Percentiles rank a stretch among this genome's conserved stretches.
phyloP scores from a whole-genome alignment of 2,329 filamentous ascomycete species.

The Emericellopsis atlantica region DNA sequence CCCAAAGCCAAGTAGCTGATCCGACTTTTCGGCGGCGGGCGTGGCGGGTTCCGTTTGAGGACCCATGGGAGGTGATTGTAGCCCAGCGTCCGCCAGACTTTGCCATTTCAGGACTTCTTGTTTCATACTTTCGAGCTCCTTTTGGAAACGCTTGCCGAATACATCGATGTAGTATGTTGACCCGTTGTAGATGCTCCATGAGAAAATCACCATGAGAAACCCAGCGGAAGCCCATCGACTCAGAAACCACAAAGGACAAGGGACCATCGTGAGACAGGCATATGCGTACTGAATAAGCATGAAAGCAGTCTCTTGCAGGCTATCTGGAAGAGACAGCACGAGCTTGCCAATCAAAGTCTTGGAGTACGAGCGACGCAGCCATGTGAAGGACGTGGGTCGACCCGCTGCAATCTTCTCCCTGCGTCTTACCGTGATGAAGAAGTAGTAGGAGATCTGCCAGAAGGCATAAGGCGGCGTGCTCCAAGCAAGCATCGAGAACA shows the following conservation, averaged over 20 bases:
- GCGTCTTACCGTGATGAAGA: constrained; percentile 90
- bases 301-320: constrained; percentile 76
- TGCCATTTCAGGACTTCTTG: constrained; percentile 87
- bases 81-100: constrained; percentile 35
- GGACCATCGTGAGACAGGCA: constrained; percentile 84
- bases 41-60: constrained; percentile 13
- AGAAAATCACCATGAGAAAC: constrained; percentile 75
- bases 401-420: constrained; percentile 92
- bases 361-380: constrained; percentile 83
- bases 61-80: constrained; percentile 19
- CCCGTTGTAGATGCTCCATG: constrained; percentile 93
- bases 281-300: constrained; percentile 95
- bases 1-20: not conserved
- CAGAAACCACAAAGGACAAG: constrained; percentile 91
- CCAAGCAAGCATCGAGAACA: constrained; percentile 84
- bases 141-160: constrained; percentile 93
- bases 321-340: constrained; percentile 64
- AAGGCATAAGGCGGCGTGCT: constrained; percentile 83
- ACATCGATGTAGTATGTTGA: constrained; percentile 98
- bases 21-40: constrained; percentile 1
- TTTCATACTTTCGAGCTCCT: constrained; percentile 81
- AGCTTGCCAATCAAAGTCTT: constrained; percentile 80
- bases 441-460: constrained; percentile 90
- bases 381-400: constrained; percentile 92
- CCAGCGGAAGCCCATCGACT: constrained; percentile 64